Evolutionary conservation across 1,284 basidiomycete genomes (phyloP), one percentile per base, ranked within the genome.

Genomic region (Rhodotorula sp.): DNA sequence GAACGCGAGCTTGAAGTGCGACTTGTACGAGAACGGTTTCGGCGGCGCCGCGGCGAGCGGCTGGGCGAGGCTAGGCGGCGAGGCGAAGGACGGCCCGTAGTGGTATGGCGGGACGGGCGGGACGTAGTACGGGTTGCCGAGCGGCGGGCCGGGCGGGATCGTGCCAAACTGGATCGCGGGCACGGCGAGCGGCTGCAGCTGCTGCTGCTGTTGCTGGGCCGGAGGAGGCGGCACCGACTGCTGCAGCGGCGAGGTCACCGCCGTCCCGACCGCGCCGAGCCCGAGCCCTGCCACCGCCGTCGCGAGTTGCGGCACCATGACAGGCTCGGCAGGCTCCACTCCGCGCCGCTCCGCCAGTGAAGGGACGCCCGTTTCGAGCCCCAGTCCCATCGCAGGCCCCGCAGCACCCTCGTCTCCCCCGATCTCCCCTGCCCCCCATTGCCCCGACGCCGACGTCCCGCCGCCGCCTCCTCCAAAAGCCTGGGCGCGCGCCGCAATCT

Each of bases 1-100:
- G 80, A 91, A 92, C 8, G 89, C 89, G 56, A 86, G 82, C 79
- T 89, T 90, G 84, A 94, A 97, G 79, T 92, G 87, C 66, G 83
- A 83, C 67, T 87, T 86, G 80, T 88, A 90, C 10, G 88, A 89
- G 75, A 87, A 86, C 16, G 74, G 53, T 27, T 16, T 25, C 7
- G 23, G 23, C 27, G 45, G 45, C 56, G 53, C n/a, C 16, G 76
- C 49, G 7, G 9, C 16, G 49, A 23, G 27, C 19, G 64, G 46
- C 41, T 7, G 25, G 41, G 23, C 19, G n/a, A 2, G 25, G 49
- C 13, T 5, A 14, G 25, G 57, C 27, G 17, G 5, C 44, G 27
- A 5, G 46, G 16, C 2, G 63, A 19, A 17, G 41, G 46, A 12
- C 16, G 53, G 23, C 10, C 19, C n/a, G 46, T 63, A 46, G 42